Percentiles rank a stretch among this genome's conserved stretches.
Evolutionary conservation across 1,139 yeast genomes (phyloP).

Genomic region (Saccharomyces hybrid): DNA sequence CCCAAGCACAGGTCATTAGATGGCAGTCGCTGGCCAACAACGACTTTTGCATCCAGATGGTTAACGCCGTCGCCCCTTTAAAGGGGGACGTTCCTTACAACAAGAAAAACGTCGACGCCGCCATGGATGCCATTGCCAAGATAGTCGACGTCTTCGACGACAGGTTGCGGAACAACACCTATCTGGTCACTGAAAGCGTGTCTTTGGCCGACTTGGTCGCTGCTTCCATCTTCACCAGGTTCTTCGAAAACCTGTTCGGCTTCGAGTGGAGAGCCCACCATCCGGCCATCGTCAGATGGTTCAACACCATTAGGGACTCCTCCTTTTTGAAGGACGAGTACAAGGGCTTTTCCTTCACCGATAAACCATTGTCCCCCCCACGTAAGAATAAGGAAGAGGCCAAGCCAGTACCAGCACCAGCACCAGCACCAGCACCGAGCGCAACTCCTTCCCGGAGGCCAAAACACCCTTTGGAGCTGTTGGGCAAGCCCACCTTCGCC

Average conservation of each 20-base stretch:
- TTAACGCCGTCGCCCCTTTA: conserved; percentile 37
- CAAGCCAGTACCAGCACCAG: conserved; percentile 16
- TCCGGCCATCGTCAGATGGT: conserved; percentile 84
- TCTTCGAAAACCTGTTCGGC: conserved; percentile 64
- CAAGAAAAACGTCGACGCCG: conserved; percentile 68
- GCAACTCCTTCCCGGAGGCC: conserved; percentile 49
- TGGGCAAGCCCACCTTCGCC: conserved; percentile 64
- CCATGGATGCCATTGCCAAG: conserved; percentile 35
- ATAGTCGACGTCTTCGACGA: conserved; percentile 46
- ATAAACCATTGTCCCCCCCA: conserved; percentile 67
- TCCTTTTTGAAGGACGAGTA: conserved; percentile 45
- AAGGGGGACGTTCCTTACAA: conserved; percentile 57
- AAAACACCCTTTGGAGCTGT: conserved; percentile 84
- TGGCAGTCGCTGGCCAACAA: conserved; percentile 80
- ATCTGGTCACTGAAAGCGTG: conserved; percentile 84
- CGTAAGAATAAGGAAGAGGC: conserved; percentile 55
- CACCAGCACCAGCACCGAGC: conserved; percentile 27
- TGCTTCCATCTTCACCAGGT: conserved; percentile 54
- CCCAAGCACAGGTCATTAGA: conserved; percentile 62
- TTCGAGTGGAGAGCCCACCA: conserved; percentile 64
- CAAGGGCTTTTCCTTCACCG: conserved; percentile 48
- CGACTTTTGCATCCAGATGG: conserved; percentile 48
- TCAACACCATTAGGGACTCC: conserved; percentile 56
- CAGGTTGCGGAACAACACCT: conserved; percentile 69
- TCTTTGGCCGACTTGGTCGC: conserved; percentile 75